phyloP scores from a whole-genome alignment of 805 yeast genomes.

The Zygotorulaspora florentina region DNA sequence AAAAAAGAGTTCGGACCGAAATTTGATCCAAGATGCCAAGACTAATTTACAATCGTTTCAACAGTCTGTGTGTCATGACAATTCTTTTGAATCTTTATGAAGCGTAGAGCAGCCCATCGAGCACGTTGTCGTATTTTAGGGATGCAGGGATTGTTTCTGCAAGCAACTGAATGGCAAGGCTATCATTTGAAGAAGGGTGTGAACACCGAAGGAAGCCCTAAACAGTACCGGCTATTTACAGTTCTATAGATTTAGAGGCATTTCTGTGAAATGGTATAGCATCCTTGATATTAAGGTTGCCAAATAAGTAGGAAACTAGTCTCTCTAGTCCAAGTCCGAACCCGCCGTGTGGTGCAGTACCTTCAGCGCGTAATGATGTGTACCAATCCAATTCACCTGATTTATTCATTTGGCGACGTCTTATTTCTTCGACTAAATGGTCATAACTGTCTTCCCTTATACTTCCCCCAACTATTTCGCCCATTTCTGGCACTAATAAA shows the following conservation, averaged over 20 bases:
- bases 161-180: too few relatives aligned
- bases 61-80: too few relatives aligned
- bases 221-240: not conserved
- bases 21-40: too few relatives aligned
- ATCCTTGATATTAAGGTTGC: conserved; percentile 77
- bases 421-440: conserved; percentile 47
- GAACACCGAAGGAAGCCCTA: too few relatives aligned
- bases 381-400: conserved; percentile 73
- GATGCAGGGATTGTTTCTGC: too few relatives aligned
- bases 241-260: conserved; percentile 42
- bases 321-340: conserved; percentile 95
- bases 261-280: conserved; percentile 84
- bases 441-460: conserved; percentile 70
- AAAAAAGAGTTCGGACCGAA: too few relatives aligned
- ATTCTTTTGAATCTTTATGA: too few relatives aligned
- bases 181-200: too few relatives aligned
- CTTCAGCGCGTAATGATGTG: conserved; percentile 63
- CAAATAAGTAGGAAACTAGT: conserved; percentile 65
- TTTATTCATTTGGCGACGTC: conserved; percentile 50
- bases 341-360: conserved; percentile 93
- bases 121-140: too few relatives aligned
- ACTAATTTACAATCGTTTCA: too few relatives aligned
- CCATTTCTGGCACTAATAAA: conserved; percentile 81
- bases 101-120: too few relatives aligned
- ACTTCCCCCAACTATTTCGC: conserved; percentile 94